These are phyloP conservation scores for Sphenostylis stenocarpa DNA, from an alignment of 306 rosid genomes.

Conservation along the genomic window DNA sequence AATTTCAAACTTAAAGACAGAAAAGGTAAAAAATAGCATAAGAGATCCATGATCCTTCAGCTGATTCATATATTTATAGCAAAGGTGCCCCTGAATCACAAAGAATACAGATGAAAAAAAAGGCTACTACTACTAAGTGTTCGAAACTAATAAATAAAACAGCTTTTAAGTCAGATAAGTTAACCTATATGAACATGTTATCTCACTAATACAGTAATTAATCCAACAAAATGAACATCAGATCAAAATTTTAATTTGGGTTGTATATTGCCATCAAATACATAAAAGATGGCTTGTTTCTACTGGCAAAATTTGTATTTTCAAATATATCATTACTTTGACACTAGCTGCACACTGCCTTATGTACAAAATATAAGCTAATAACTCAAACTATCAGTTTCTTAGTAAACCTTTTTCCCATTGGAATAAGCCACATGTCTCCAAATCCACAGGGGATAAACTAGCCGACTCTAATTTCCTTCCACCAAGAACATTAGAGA, in stretches of 20 bases:
- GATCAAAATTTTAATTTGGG: background rate
- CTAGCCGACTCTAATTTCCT: conserved; percentile 43
- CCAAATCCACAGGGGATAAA: conserved; percentile 48
- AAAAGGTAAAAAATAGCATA: too few relatives aligned
- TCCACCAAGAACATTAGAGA: conserved; percentile 56
- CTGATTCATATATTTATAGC: too few relatives aligned
- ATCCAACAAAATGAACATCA: background rate
- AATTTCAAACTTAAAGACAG: too few relatives aligned
- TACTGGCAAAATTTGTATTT: background rate
- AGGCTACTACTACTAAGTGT: too few relatives aligned
- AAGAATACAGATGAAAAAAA: too few relatives aligned
- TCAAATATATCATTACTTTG: background rate
- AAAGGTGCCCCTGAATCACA: too few relatives aligned
- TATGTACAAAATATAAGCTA: background rate
- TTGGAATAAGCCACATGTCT: conserved; percentile 52
- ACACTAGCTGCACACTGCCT: background rate
- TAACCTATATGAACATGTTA: too few relatives aligned
- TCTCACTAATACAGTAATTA: too few relatives aligned
- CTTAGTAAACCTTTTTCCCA: conserved; percentile 63
- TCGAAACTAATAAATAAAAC: too few relatives aligned
- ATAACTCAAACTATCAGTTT: background rate
- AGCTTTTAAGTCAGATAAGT: too few relatives aligned
- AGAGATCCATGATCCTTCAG: too few relatives aligned
- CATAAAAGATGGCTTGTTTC: background rate
- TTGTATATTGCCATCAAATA: background rate